Evolutionary conservation across 208 protist species (phyloP), one percentile per base, ranked within the genome.

Genomic region (Leptomonas seymouri): DNA sequence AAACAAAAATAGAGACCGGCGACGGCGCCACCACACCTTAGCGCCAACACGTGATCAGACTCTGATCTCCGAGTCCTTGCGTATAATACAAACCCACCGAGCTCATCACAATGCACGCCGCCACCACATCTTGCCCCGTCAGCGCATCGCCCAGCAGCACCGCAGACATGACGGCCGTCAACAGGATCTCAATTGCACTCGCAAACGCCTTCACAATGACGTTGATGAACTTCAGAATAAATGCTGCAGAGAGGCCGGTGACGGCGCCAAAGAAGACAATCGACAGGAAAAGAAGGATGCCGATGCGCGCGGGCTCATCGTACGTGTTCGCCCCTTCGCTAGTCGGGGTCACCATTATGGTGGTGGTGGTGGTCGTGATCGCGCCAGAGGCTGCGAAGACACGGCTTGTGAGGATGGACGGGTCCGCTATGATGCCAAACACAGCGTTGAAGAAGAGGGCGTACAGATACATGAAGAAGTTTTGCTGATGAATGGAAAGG

Each of bases 401-500:
- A 55, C 34, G n/a, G 25, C 34, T 14, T 4, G 65, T 72, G 28
- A 77, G 4, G 18, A 71, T 39, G 25, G 72, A 45, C 1, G 81
- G 81, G 8, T 78, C 49, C 0, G 74, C 21, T 5, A 90, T 5
- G 1, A 92, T 14, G 50, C 77, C 82, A 36, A 89, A 65, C 0
- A 82, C 23, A 14, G 89, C n/a, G 66, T 94, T 94, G 62, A 92
- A 92, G 55, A 89, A 9, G 42, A 90, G 36, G 57, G 76, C 74
- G 66, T 87, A 92, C 27, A 87, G 79, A 71, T 94, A 92, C 83
- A 92, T 84, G 65, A 92, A 94, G 50, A 94, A 91, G 62, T 94
- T 94, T 68, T 91, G 86, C 41, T 82, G 62, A 56, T 92, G 82
- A 57, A 92, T 90, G n/a, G 80, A 86, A 1, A 89, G 48, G 51